Evolutionary conservation across 2,329 filamentous ascomycete species (phyloP).

Genomic region (Pseudocercospora eumusae): DNA sequence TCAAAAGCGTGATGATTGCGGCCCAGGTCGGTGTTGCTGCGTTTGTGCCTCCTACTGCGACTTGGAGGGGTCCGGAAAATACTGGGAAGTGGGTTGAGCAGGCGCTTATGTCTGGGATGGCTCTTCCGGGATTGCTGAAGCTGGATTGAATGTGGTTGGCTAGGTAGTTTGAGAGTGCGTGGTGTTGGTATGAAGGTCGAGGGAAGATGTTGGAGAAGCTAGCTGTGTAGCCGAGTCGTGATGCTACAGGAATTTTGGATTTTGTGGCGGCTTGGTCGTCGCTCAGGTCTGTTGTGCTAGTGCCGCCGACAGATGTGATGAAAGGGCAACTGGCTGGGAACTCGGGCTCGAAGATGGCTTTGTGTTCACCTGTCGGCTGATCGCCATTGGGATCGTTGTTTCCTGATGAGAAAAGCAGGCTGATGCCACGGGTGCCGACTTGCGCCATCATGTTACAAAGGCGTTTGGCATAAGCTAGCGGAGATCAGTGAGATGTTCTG

Average conservation of each 20-base stretch:
- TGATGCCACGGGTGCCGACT: slow-evolving; percentile 65
- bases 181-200: slow-evolving; percentile 46
- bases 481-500: no score
- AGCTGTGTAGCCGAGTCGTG: slow-evolving; percentile 23
- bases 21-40: slow-evolving; percentile 61
- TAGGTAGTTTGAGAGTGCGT: slow-evolving; percentile 44
- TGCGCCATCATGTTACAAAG: slow-evolving; percentile 66
- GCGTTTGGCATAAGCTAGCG: slow-evolving; percentile 55
- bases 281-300: slow-evolving; percentile 31
- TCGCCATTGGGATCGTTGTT: slow-evolving; percentile 52
- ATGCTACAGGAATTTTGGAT: slow-evolving; percentile 21
- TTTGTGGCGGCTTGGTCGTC: slow-evolving; percentile 31
- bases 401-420: slow-evolving; percentile 62
- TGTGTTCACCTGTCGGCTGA: slow-evolving; percentile 42
- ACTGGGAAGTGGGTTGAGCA: slow-evolving; percentile 46
- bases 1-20: slow-evolving; percentile 61
- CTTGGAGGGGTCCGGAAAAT: slow-evolving; percentile 41
- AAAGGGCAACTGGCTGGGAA: slow-evolving; percentile 52
- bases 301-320: slow-evolving; percentile 49
- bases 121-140: slow-evolving; percentile 46
- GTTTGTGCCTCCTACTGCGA: slow-evolving; percentile 45
- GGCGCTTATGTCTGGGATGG: slow-evolving; percentile 49
- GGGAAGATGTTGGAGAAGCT: slow-evolving; percentile 49
- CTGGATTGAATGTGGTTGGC: slow-evolving; percentile 43
- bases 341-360: slow-evolving; percentile 47